Conservation (phyloP, 305 asterid genomes). For the Solanum chacoense region DNA sequence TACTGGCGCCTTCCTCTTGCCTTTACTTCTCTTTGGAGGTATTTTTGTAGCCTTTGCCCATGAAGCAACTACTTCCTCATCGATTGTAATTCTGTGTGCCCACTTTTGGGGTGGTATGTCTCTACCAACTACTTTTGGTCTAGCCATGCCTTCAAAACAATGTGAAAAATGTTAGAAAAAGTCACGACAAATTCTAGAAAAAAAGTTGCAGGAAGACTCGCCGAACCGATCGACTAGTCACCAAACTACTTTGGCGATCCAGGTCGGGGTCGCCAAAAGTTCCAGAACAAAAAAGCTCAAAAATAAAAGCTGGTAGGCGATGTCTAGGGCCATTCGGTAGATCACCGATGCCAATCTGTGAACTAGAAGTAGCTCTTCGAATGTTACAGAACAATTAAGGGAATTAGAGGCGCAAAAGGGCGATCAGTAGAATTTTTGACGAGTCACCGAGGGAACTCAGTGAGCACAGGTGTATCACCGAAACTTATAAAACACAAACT, state of each 20-base stretch:
- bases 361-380: not conserved
- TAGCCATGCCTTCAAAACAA: not conserved
- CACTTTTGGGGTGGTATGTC: not conserved
- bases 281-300: not conserved
- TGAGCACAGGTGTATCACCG: not conserved
- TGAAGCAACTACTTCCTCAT: not conserved
- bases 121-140: not conserved
- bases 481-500: not conserved
- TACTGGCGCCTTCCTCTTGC: not conserved
- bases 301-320: not conserved
- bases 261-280: not conserved
- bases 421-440: too few relatives aligned
- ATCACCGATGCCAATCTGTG: not conserved
- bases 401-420: not conserved
- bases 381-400: not conserved
- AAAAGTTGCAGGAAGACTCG: not conserved
- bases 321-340: not conserved
- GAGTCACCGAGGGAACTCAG: not conserved
- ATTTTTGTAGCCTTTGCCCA: not conserved
- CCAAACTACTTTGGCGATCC: not conserved
- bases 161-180: not conserved
- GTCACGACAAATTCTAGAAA: not conserved
- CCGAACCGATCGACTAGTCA: not conserved
- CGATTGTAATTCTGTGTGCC: not conserved
- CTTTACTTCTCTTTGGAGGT: not conserved